phyloP scores from a whole-genome alignment of 768 basidiomycete genomes.

The Saitozyma podzolica region DNA sequence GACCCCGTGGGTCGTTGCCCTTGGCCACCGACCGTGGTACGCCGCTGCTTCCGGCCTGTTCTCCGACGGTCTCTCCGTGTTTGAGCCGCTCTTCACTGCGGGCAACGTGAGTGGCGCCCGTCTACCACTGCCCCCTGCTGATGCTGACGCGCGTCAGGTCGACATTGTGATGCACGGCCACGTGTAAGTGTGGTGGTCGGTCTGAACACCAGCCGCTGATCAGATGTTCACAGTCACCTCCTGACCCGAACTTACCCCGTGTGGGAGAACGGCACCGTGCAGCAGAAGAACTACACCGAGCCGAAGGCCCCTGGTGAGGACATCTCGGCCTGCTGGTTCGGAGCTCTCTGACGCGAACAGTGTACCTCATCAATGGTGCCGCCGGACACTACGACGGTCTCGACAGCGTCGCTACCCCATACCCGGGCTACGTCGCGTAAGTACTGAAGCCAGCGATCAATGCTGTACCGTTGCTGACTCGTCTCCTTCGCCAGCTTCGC shows the following conservation, averaged over 20 bases:
- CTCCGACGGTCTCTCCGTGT: conserved; percentile 1
- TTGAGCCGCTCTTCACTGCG: conserved; percentile 1
- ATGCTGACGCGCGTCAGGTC: background rate
- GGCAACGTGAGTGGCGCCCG: background rate
- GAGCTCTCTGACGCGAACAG: background rate
- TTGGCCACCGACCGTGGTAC: conserved; percentile 19
- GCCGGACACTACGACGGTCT: conserved; percentile 19
- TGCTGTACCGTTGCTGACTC: background rate
- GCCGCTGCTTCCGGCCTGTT: background rate
- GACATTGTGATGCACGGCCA: conserved; percentile 10
- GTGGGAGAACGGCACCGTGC: background rate
- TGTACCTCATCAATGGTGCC: conserved; percentile 14
- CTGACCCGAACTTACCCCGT: background rate
- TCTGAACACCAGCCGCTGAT: background rate
- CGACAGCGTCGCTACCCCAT: conserved; percentile 1
- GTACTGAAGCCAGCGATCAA: background rate
- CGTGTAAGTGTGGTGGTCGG: background rate
- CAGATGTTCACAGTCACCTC: background rate
- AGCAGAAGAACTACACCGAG: conserved; percentile 4
- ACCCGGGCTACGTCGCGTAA: background rate
- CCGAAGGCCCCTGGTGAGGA: background rate
- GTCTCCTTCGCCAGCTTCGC: background rate
- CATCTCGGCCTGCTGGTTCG: background rate
- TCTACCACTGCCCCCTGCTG: background rate
- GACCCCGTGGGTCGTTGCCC: conserved; percentile 22